These are phyloP conservation scores for Phytophthora pini DNA, from an alignment of 352 stramenopile species.

Conservation along the genomic window DNA sequence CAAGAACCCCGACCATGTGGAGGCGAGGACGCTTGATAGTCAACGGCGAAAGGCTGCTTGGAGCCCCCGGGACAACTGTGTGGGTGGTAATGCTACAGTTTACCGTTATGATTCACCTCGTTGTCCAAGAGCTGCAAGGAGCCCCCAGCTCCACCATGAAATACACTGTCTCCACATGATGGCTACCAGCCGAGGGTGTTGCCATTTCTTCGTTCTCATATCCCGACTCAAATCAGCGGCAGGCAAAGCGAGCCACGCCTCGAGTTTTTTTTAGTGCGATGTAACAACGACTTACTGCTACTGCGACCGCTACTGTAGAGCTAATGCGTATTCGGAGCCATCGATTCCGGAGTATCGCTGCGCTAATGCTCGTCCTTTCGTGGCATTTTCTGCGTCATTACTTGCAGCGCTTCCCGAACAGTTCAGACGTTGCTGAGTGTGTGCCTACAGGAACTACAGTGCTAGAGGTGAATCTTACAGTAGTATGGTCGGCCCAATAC, in stretches of 20 bases:
- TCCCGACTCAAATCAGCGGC: constrained; percentile 23
- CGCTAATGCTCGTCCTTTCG: constrained; percentile 19
- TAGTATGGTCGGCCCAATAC: constrained; percentile 13
- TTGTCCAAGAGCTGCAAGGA: neutral
- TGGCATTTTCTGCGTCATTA: constrained; percentile 31
- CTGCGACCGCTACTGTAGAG: neutral
- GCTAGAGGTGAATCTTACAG: neutral
- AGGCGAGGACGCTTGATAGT: constrained; percentile 6
- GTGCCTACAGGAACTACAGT: constrained; percentile 3
- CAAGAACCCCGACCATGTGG: constrained; percentile 28
- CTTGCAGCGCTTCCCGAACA: constrained; percentile 14
- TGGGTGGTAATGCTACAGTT: constrained; percentile 22
- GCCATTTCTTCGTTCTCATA: constrained; percentile 8
- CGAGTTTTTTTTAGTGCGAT: constrained; percentile 14
- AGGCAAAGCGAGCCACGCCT: constrained; percentile 14
- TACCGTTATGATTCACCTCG: neutral
- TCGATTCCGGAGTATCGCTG: neutral
- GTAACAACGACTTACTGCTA: constrained; percentile 17
- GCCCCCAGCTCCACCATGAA: neutral
- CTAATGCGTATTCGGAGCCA: neutral
- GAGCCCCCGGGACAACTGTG: constrained; percentile 12
- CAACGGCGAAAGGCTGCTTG: constrained; percentile 13
- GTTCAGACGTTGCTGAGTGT: constrained; percentile 14
- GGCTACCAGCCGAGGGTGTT: constrained; percentile 3
- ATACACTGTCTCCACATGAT: constrained; percentile 4